phyloP scores from a whole-genome alignment of 2,329 filamentous ascomycete genomes.

The Plenodomus tracheiphilus region DNA sequence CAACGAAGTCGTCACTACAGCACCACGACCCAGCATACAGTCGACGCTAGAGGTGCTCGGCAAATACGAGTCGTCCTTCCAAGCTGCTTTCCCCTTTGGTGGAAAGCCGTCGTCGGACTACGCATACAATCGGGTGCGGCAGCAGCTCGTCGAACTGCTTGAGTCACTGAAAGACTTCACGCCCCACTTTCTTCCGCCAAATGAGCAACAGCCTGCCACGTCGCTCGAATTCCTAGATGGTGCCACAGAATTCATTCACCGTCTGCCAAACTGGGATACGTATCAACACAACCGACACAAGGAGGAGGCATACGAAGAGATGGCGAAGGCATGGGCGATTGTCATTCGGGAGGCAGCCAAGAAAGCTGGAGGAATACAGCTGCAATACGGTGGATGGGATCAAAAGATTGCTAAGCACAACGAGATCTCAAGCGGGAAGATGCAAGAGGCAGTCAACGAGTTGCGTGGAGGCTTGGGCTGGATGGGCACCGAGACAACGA shows the following conservation, averaged over 20 bases:
- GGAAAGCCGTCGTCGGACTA: constrained; percentile 87
- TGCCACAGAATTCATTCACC: constrained; percentile 87
- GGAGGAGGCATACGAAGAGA: constrained; percentile 93
- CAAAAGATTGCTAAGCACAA: constrained; percentile 86
- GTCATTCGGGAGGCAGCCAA: constrained; percentile 92
- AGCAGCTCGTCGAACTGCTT: constrained; percentile 76
- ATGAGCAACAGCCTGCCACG: constrained; percentile 79
- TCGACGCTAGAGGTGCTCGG: constrained; percentile 79
- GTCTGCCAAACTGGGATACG: constrained; percentile 87
- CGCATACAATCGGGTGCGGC: constrained; percentile 88
- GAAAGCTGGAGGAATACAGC: constrained; percentile 82
- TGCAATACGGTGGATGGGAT: constrained; percentile 93
- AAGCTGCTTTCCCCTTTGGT: constrained; percentile 80
- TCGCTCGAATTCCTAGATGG: constrained; percentile 88
- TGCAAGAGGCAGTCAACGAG: constrained; percentile 78
- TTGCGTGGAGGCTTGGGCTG: constrained; percentile 76
- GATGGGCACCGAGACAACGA: constrained; percentile 60
- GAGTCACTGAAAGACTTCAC: constrained; percentile 94
- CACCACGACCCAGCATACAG: constrained; percentile 82
- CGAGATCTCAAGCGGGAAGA: constrained; percentile 77
- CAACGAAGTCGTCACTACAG: constrained; percentile 79
- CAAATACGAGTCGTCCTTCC: constrained; percentile 79
- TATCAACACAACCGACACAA: constrained; percentile 90
- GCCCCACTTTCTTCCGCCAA: constrained; percentile 90
- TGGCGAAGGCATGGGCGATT: constrained; percentile 88